Percentiles rank a stretch among this genome's conserved stretches.
phyloP scores from a whole-genome alignment of 2,329 filamentous ascomycete species.

The Stachybotrys elegans region DNA sequence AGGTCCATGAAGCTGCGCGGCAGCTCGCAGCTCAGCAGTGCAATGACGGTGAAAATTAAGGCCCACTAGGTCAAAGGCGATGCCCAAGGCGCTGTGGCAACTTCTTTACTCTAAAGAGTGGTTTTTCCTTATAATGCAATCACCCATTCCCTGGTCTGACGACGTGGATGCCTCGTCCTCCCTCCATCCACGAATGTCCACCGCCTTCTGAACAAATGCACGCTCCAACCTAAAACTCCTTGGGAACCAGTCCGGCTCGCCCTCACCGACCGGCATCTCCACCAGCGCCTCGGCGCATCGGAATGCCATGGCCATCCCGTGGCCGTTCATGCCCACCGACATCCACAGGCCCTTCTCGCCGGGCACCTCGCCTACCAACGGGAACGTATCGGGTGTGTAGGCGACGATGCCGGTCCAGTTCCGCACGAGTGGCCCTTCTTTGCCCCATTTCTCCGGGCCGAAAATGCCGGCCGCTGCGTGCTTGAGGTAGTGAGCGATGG shows the following conservation, averaged over 20 bases:
- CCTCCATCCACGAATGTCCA: not conserved
- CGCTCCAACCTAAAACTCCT: constrained; percentile 41
- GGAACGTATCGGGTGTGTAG: constrained; percentile 46
- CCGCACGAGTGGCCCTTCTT: constrained; percentile 34
- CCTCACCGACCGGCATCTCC: constrained; percentile 41
- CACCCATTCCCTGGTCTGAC: too few relatives aligned
- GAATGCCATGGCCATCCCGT: constrained; percentile 62
- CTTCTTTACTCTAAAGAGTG: too few relatives aligned
- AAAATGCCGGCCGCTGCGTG: constrained; percentile 35
- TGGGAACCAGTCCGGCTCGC: constrained; percentile 46
- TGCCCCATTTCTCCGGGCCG: constrained; percentile 42
- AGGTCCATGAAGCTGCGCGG: too few relatives aligned
- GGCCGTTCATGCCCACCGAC: constrained; percentile 57
- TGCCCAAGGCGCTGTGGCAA: too few relatives aligned
- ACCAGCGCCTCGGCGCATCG: constrained; percentile 54
- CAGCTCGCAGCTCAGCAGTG: too few relatives aligned
- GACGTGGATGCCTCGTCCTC: too few relatives aligned
- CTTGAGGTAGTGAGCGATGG: constrained; percentile 42
- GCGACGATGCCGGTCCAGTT: constrained; percentile 56
- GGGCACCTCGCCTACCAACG: constrained; percentile 45
- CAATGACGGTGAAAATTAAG: too few relatives aligned
- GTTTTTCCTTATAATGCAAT: too few relatives aligned
- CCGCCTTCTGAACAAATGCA: constrained; percentile 18
- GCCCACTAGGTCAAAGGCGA: too few relatives aligned
- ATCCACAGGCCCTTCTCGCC: constrained; percentile 45